These are phyloP conservation scores for Stylosanthes scabra DNA, from an alignment of 331 rosid species.

Conservation along the genomic window DNA sequence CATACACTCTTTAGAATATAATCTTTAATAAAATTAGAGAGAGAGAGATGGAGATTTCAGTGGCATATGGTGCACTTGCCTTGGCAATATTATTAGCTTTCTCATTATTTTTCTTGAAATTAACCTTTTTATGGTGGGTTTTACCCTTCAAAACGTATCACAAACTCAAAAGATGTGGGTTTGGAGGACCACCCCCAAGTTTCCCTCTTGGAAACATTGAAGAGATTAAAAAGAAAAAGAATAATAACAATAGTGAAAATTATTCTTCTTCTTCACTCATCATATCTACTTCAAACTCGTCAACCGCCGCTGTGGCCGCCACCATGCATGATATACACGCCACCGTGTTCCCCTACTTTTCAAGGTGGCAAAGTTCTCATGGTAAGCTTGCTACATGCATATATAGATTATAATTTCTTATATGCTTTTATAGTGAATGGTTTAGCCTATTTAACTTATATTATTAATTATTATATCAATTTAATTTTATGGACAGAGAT, in stretches of 20 bases:
- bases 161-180: conserved; percentile 71
- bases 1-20: background rate
- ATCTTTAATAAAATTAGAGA: background rate
- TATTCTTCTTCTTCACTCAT: too few species aligned
- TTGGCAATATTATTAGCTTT: too few species aligned
- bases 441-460: too few species aligned
- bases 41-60: conserved; percentile 31
- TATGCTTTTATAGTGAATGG: too few species aligned
- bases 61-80: conserved; percentile 2
- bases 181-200: conserved; percentile 75
- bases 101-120: too few species aligned
- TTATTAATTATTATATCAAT: too few species aligned
- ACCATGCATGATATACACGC: conserved; percentile 75
- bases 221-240: conserved; percentile 66
- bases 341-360: conserved; percentile 67
- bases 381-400: conserved; percentile 55
- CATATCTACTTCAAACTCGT: conserved; percentile 28
- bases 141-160: conserved; percentile 48
- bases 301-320: too few species aligned
- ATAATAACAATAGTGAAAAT: too few species aligned
- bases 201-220: conserved; percentile 78
- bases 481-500: too few species aligned
- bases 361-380: conserved; percentile 76
- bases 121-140: conserved; percentile 63
- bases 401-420: too few species aligned